phyloP scores from a whole-genome alignment of 1,284 basidiomycete genomes.

The Microbotryum violaceum region DNA sequence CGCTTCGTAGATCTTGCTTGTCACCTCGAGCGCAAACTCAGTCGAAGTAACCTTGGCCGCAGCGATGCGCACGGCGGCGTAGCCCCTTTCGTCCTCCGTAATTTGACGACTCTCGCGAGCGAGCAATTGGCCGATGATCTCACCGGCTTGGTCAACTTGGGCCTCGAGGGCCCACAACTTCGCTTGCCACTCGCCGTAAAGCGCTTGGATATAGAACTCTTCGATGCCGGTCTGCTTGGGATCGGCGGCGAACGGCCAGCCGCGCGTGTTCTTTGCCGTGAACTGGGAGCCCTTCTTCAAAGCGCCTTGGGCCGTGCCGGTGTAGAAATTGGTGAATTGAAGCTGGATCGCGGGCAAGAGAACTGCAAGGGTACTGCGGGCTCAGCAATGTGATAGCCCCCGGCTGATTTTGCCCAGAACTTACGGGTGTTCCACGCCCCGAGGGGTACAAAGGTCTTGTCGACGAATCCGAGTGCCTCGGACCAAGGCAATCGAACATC shows the following conservation, averaged over 20 bases:
- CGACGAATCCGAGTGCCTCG: conserved; percentile 34
- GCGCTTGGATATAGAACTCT: conserved; percentile 40
- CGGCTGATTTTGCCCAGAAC: too few species aligned
- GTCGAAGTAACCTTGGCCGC: conserved; percentile 38
- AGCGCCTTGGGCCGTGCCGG: conserved; percentile 40
- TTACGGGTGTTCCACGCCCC: conserved; percentile 36
- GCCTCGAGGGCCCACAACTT: conserved; percentile 39
- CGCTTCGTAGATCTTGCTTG: conserved; percentile 38
- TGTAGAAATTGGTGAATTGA: conserved; percentile 40
- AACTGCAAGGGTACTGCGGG: conserved; percentile 6
- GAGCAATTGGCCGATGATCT: conserved; percentile 28
- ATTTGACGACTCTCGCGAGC: conserved; percentile 26
- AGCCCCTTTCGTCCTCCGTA: conserved; percentile 38
- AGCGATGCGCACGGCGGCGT: conserved; percentile 39
- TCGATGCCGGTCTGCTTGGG: conserved; percentile 35
- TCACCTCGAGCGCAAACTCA: conserved; percentile 39
- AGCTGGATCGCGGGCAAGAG: conserved; percentile 40
- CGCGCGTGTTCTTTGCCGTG: conserved; percentile 38
- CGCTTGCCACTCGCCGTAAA: conserved; percentile 39
- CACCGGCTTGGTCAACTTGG: conserved; percentile 35
- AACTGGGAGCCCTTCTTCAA: conserved; percentile 36
- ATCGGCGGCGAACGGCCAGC: conserved; percentile 38
- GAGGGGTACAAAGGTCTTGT: conserved; percentile 32
- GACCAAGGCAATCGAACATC: conserved; percentile 36
- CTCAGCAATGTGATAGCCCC: too few species aligned